Evolutionary conservation across 2,329 filamentous ascomycete genomes (phyloP).

Genomic region (Aspergillus phoenicis): DNA sequence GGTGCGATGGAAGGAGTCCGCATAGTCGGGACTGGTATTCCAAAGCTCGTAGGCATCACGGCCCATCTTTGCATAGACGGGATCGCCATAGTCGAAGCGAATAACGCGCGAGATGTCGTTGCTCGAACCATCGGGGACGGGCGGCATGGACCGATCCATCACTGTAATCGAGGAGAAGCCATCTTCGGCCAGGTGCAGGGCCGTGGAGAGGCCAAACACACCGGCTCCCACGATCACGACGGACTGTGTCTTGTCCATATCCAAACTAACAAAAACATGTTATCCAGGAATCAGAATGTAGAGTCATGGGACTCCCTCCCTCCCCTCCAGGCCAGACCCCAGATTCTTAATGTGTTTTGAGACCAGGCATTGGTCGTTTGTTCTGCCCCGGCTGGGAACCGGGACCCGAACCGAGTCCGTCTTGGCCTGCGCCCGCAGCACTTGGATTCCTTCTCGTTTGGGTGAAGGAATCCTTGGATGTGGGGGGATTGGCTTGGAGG

Average conservation of each 20-base stretch:
- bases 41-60: slow-evolving; percentile 69
- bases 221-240: slow-evolving; percentile 34
- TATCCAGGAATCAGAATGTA: neutral
- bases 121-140: slow-evolving; percentile 42
- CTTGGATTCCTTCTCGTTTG: too few relatives aligned
- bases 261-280: neutral
- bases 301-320: too few relatives aligned
- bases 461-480: too few relatives aligned
- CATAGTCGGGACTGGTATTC: slow-evolving; percentile 47
- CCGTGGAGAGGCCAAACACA: slow-evolving; percentile 31
- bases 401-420: neutral
- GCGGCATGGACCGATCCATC: slow-evolving; percentile 37
- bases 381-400: neutral
- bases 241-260: slow-evolving; percentile 26
- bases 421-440: neutral
- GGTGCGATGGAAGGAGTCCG: slow-evolving; percentile 27
- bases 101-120: slow-evolving; percentile 46
- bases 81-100: slow-evolving; percentile 69
- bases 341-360: neutral
- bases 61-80: slow-evolving; percentile 71
- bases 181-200: slow-evolving; percentile 27
- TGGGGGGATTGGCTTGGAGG: too few relatives aligned
- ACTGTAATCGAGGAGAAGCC: slow-evolving; percentile 34
- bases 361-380: neutral
- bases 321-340: too few relatives aligned